phyloP scores from a whole-genome alignment of 2,329 filamentous ascomycete genomes.

The Dothistroma pini region DNA sequence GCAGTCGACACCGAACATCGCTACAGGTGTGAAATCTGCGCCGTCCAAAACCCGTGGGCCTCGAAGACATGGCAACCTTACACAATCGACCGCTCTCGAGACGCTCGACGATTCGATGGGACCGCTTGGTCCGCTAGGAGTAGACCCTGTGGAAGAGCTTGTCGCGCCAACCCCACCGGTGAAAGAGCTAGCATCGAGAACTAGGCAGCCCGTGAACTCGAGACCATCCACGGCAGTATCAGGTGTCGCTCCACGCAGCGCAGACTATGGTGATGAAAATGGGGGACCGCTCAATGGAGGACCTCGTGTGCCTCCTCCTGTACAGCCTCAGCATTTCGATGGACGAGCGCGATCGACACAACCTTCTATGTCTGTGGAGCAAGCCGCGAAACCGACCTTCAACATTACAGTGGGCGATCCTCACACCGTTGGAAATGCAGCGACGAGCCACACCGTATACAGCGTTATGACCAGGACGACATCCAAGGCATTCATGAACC shows the following conservation, averaged over 20 bases:
- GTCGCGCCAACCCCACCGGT: constrained; percentile 57
- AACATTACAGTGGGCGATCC: constrained; percentile 91
- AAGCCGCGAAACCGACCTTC: constrained; percentile 89
- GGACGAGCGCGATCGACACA: constrained; percentile 52
- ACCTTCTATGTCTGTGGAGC: constrained; percentile 86
- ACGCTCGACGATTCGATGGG: constrained; percentile 71
- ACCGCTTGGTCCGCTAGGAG: constrained; percentile 65
- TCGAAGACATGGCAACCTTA: constrained; percentile 65
- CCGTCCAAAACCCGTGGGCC: constrained; percentile 46
- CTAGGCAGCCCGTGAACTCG: constrained; percentile 40
- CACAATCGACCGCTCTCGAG: constrained; percentile 74
- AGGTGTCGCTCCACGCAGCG: constrained; percentile 47
- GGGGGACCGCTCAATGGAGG: constrained; percentile 39
- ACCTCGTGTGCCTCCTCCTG: constrained; percentile 62
- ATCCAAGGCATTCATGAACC: constrained; percentile 89
- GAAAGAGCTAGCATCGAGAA: constrained; percentile 53
- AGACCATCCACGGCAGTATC: constrained; percentile 50
- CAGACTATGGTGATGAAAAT: constrained; percentile 69
- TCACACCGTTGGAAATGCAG: constrained; percentile 95
- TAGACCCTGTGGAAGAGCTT: constrained; percentile 53
- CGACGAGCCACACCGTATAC: constrained; percentile 96
- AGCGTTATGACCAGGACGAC: constrained; percentile 93
- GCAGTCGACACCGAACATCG: constrained; percentile 23
- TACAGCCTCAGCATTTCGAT: constrained; percentile 49
- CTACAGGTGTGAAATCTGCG: constrained; percentile 27